These are phyloP conservation scores for Diddensiella transvaalensis DNA, from an alignment of 805 yeast genomes.

Conservation along the genomic window DNA sequence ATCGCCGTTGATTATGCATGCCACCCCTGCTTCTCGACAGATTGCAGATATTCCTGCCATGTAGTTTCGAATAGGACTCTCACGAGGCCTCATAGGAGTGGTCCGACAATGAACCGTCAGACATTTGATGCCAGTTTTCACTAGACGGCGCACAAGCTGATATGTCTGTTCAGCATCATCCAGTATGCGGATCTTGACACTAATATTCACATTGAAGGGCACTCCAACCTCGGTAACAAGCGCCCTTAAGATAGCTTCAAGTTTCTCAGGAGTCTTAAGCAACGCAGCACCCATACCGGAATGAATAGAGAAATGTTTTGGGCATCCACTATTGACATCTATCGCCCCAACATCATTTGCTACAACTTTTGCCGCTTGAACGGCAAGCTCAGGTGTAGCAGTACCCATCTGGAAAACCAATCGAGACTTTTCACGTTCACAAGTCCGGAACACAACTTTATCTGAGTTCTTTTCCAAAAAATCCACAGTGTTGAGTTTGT, in stretches of 20 bases:
- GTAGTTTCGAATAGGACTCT: conserved; percentile 71
- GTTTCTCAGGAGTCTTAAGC: conserved; percentile 71
- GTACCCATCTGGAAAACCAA: conserved; percentile 91
- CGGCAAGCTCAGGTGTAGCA: conserved; percentile 77
- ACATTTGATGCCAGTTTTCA: conserved; percentile 77
- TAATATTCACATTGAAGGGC: conserved; percentile 73
- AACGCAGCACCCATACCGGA: conserved; percentile 98
- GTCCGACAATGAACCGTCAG: conserved; percentile 92
- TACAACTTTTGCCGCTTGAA: conserved; percentile 76
- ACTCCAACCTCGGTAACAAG: conserved; percentile 78
- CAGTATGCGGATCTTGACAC: conserved; percentile 83
- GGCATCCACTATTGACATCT: conserved; percentile 95
- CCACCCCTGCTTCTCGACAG: conserved; percentile 59
- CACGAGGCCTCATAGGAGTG: conserved; percentile 76
- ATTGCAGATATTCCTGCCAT: conserved; percentile 57
- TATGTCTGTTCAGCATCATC: conserved; percentile 61
- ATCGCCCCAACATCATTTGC: conserved; percentile 87
- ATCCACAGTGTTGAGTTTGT: conserved; percentile 32
- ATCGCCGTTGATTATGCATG: conserved; percentile 81
- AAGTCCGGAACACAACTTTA: conserved; percentile 68
- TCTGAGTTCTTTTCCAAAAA: conserved; percentile 37
- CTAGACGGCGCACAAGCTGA: conserved; percentile 52
- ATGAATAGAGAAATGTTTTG: conserved; percentile 91
- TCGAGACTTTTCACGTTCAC: conserved; percentile 52
- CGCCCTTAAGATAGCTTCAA: conserved; percentile 62